Percentiles rank a stretch among this genome's conserved stretches.
phyloP scores from a whole-genome alignment of 768 basidiomycete species.

The Amanita rubescens region DNA sequence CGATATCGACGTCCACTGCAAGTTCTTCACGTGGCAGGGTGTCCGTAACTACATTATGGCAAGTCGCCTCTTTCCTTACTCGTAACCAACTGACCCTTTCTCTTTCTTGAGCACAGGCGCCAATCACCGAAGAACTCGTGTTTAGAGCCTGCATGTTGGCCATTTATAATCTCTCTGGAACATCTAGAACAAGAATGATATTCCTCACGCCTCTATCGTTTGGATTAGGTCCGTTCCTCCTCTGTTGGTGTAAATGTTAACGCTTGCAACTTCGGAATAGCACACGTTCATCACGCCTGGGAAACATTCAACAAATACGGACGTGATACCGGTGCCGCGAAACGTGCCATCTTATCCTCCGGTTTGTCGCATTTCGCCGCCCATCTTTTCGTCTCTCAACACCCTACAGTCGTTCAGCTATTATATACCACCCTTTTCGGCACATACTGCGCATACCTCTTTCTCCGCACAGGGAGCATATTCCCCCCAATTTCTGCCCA shows the following conservation, averaged over 20 bases:
- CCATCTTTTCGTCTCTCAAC: not conserved
- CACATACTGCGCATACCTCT: slow-evolving; percentile 78
- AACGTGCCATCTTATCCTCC: slow-evolving; percentile 48
- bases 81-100: not conserved
- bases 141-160: slow-evolving; percentile 83
- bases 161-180: slow-evolving; percentile 60
- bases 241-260: not conserved
- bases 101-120: slow-evolving; percentile 44
- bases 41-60: slow-evolving; percentile 62
- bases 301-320: slow-evolving; percentile 78
- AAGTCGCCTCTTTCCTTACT: not conserved
- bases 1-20: slow-evolving; percentile 26
- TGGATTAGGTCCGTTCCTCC: slow-evolving; percentile 59
- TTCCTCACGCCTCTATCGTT: slow-evolving; percentile 82
- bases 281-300: slow-evolving; percentile 90
- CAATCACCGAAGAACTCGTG: slow-evolving; percentile 87
- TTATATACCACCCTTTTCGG: slow-evolving; percentile 92
- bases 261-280: slow-evolving; percentile 20
- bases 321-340: slow-evolving; percentile 52
- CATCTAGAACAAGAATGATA: slow-evolving; percentile 51
- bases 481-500: slow-evolving; percentile 75
- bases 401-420: slow-evolving; percentile 69
- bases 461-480: slow-evolving; percentile 80
- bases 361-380: slow-evolving; percentile 31
- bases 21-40: slow-evolving; percentile 48